Conservation (phyloP, 2,329 filamentous ascomycete genomes). For the Phyllosticta citribraziliensis region DNA sequence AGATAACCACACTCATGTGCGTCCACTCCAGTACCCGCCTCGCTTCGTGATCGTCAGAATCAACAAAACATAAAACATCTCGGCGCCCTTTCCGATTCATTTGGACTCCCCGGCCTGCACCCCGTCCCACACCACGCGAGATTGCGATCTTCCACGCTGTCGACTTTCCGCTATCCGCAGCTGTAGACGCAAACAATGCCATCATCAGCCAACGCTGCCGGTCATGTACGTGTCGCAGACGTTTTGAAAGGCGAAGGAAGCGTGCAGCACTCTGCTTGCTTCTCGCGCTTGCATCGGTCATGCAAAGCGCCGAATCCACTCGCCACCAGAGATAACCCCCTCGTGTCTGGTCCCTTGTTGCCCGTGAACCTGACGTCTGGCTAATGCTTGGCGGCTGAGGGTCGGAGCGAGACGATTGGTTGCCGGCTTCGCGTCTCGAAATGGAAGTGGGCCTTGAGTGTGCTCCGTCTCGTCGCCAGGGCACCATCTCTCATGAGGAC, state of each 20-base stretch:
- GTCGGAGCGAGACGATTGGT: background rate
- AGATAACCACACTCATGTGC: too few species aligned
- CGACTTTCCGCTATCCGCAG: background rate
- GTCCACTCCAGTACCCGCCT: background rate
- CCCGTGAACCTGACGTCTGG: background rate
- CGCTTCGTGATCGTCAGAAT: background rate
- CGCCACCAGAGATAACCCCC: background rate
- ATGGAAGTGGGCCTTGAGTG: background rate
- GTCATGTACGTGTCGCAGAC: background rate
- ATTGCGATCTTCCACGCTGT: background rate
- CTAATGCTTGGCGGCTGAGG: background rate
- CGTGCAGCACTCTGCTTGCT: background rate
- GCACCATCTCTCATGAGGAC: background rate
- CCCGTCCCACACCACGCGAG: background rate
- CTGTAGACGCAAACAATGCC: background rate
- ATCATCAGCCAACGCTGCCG: background rate
- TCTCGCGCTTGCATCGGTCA: background rate
- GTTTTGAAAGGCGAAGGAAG: background rate
- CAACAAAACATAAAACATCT: background rate
- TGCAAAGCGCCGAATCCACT: background rate
- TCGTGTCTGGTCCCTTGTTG: background rate
- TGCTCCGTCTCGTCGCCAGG: background rate
- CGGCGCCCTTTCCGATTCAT: background rate
- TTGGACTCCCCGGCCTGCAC: background rate
- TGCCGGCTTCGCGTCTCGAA: background rate